Percentiles rank a stretch among this genome's conserved stretches.
phyloP scores from a whole-genome alignment of 2,329 filamentous ascomycete species.

The Leptographium flavum region DNA sequence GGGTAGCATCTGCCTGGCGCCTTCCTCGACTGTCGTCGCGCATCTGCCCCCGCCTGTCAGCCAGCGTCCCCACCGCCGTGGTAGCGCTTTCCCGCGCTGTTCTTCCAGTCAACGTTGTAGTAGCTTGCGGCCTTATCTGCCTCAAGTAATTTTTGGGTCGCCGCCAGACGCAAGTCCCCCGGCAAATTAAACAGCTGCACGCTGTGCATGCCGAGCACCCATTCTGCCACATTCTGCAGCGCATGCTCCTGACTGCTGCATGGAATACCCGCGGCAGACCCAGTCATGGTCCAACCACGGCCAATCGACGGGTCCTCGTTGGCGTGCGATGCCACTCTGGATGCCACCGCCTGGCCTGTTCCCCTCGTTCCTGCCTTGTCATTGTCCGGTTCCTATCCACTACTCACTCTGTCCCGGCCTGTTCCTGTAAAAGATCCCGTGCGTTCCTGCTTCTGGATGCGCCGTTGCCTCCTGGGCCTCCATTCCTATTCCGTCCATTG shows the following conservation, averaged over 20 bases:
- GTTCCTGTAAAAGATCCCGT: no score
- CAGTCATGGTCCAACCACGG: neutral
- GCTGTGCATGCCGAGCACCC: neutral
- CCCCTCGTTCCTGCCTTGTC: neutral
- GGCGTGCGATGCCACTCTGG: conserved; percentile 6
- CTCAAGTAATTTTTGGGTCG: no score
- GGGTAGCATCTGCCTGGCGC: no score
- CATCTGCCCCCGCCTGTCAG: no score
- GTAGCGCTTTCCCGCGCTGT: no score
- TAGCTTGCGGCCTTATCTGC: no score
- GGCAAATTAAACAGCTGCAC: conserved; percentile 1
- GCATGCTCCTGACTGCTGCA: conserved; percentile 6
- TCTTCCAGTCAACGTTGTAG: no score
- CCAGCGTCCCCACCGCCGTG: no score
- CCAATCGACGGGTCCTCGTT: conserved; percentile 4
- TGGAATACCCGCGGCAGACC: no score
- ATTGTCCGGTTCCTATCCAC: neutral
- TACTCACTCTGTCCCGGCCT: no score
- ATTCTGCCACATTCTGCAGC: neutral
- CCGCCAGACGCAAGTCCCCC: neutral
- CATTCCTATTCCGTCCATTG: neutral
- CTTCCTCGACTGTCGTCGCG: no score
- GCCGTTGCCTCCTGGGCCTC: neutral
- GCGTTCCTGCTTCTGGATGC: neutral
- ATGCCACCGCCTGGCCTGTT: neutral